Conservation (phyloP, 345 rosid species). For the Alliaria petiolata region DNA sequence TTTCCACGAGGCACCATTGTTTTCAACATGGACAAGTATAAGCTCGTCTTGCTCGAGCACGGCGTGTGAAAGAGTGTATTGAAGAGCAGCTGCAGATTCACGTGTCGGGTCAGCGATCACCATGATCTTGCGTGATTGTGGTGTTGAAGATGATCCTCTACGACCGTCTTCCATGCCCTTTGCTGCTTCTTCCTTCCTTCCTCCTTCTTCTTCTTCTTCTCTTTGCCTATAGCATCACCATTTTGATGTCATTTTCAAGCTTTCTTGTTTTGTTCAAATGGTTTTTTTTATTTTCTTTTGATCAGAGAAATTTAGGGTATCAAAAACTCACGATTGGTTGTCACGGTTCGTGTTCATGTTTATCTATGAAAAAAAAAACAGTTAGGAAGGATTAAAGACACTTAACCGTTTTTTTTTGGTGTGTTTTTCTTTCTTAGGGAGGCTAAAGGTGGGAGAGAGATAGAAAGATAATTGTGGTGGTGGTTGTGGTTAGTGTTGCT, state of each 20-base stretch:
- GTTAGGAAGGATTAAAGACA: conserved; percentile 7
- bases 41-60: conserved; percentile 64
- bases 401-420: background rate
- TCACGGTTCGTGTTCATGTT: conserved; percentile 20
- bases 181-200: background rate
- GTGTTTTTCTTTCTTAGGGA: background rate
- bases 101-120: conserved; percentile 66
- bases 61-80: conserved; percentile 65
- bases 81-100: conserved; percentile 69
- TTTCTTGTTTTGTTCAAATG: background rate
- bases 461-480: conserved; percentile 16
- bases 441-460: conserved; percentile 1
- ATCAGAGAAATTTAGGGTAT: conserved; percentile 7
- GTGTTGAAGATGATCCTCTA: conserved; percentile 24
- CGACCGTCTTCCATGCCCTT: conserved; percentile 35
- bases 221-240: conserved; percentile 15
- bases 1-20: conserved; percentile 42
- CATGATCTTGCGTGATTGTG: conserved; percentile 55
- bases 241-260: background rate
- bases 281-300: background rate
- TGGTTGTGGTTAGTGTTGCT: conserved; percentile 20
- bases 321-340: conserved; percentile 13
- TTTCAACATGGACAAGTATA: conserved; percentile 55
- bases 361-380: conserved; percentile 1
- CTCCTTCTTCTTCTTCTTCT: background rate